These are phyloP conservation scores for Ganoderma sinense DNA, from an alignment of 1,284 basidiomycete species.

Conservation along the genomic window DNA sequence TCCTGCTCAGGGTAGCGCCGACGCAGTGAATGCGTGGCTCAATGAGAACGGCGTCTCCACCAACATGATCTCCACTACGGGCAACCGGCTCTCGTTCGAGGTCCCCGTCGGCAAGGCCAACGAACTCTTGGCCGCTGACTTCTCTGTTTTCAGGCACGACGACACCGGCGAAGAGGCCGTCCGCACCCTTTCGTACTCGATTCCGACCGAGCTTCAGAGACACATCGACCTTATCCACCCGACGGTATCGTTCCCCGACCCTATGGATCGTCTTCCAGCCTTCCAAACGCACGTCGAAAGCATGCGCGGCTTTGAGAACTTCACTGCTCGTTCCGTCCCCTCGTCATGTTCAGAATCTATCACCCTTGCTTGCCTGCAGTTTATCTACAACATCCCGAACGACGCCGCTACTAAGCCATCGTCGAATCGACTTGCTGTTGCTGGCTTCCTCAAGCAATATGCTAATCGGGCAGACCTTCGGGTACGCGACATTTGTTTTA, in stretches of 20 bases:
- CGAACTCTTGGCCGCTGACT: conserved; percentile 47
- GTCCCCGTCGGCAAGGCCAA: conserved; percentile 49
- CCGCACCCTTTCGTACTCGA: conserved; percentile 52
- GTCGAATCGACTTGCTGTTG: conserved; percentile 61
- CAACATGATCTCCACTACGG: conserved; percentile 41
- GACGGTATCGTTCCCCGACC: conserved; percentile 42
- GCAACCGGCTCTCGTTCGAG: conserved; percentile 50
- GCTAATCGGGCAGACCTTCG: conserved; percentile 57
- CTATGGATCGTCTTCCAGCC: conserved; percentile 26
- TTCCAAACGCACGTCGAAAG: conserved; percentile 23
- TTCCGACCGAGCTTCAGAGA: conserved; percentile 45
- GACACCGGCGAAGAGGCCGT: conserved; percentile 39
- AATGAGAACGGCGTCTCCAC: conserved; percentile 44
- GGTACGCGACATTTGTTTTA: conserved; percentile 30
- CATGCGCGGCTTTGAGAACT: conserved; percentile 11
- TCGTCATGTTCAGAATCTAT: conserved; percentile 48
- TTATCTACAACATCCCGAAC: conserved; percentile 58
- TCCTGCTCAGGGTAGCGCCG: conserved; percentile 44
- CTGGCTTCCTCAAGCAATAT: conserved; percentile 61
- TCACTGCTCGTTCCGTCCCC: conserved; percentile 31
- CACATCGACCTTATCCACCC: conserved; percentile 53
- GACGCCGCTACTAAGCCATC: conserved; percentile 47
- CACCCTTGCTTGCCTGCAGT: conserved; percentile 61
- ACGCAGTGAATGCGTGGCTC: conserved; percentile 48
- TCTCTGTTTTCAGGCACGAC: conserved; percentile 47